Evolutionary conservation across 2,329 filamentous ascomycete species (phyloP).

Genomic region (Phaeosphaeria sp.): DNA sequence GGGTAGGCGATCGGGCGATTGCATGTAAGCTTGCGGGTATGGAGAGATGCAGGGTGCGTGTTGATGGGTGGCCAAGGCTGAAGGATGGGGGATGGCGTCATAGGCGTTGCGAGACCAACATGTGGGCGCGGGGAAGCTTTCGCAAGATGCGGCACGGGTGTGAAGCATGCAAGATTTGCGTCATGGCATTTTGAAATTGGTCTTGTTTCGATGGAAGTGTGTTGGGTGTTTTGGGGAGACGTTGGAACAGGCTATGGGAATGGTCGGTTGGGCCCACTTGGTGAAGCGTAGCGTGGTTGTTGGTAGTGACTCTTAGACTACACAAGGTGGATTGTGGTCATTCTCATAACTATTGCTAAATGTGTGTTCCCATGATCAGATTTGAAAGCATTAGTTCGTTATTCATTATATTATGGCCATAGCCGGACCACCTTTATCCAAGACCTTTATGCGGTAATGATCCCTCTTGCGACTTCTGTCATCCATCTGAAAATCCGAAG

Average conservation of each 20-base stretch:
- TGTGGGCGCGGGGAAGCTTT: background rate
- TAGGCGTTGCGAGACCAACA: slow-evolving; percentile 11
- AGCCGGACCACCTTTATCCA: background rate
- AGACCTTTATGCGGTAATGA: no score
- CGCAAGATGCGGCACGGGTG: background rate
- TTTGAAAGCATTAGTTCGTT: background rate
- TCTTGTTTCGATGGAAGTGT: no score
- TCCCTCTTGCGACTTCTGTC: no score
- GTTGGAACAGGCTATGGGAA: background rate
- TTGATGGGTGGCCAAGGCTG: slow-evolving; percentile 21
- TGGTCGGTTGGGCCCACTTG: background rate
- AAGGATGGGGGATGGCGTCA: slow-evolving; percentile 31
- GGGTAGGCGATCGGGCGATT: slow-evolving; percentile 10
- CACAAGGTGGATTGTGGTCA: no score
- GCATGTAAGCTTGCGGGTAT: no score
- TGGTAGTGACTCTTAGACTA: background rate
- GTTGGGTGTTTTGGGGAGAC: no score
- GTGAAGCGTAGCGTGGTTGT: background rate
- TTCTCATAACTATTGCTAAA: no score
- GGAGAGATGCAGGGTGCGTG: slow-evolving; percentile 2
- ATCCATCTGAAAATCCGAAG: background rate
- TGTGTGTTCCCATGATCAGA: no score
- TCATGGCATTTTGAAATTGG: no score
- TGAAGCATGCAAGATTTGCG: no score
- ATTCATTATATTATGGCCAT: background rate